Evolutionary conservation across 345 rosid genomes (phyloP).

Genomic region (Corymbia maculata): DNA sequence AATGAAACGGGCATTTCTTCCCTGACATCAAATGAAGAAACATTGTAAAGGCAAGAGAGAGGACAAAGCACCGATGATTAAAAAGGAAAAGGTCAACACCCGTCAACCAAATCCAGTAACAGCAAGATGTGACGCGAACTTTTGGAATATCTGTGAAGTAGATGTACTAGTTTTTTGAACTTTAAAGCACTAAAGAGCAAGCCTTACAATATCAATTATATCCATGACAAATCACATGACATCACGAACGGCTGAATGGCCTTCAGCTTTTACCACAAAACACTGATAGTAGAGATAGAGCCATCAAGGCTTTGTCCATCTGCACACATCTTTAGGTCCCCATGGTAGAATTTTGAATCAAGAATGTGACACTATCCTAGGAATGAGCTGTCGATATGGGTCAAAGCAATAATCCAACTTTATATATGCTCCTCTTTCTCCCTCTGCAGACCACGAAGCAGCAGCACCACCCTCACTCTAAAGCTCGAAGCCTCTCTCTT

Average conservation of each 20-base stretch:
- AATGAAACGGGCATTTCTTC: background rate
- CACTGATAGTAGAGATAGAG: background rate
- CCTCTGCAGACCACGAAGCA: background rate
- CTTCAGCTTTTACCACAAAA: slow-evolving; percentile 78
- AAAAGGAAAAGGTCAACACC: background rate
- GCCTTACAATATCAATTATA: background rate
- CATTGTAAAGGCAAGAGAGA: background rate
- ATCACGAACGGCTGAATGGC: background rate
- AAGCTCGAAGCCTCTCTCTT: background rate
- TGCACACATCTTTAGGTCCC: background rate
- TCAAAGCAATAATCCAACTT: background rate
- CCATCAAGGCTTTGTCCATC: background rate
- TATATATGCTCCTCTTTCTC: background rate
- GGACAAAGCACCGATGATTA: background rate
- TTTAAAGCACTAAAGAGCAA: background rate
- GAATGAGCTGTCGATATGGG: background rate
- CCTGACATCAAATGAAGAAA: background rate
- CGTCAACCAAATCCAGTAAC: background rate
- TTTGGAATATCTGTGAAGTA: background rate
- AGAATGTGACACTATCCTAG: background rate
- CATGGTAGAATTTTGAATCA: background rate
- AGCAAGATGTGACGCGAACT: background rate
- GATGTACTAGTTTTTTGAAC: accelerated
- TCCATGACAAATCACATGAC: background rate
- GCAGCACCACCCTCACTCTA: background rate